Evolutionary conservation across 495 filamentous ascomycete genomes (phyloP).

Genomic region (Podospora sp.): DNA sequence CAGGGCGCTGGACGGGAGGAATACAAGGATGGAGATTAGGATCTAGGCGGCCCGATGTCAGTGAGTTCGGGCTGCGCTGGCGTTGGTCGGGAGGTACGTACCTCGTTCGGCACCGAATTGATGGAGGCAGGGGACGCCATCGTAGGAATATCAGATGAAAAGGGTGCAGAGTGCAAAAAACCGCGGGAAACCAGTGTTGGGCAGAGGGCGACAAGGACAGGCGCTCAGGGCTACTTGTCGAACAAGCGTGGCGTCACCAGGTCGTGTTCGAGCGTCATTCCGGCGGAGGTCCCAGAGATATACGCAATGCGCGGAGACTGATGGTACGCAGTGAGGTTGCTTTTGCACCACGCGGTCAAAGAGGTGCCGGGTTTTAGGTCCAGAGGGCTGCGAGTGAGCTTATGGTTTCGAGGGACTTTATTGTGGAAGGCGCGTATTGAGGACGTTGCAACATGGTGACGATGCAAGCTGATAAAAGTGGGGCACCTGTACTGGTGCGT

Average conservation of each 20-base stretch:
- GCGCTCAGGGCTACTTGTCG: not conserved
- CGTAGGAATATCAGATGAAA: not conserved
- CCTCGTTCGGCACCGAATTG: conserved; percentile 50
- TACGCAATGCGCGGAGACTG: not conserved
- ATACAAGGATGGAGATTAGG: conserved; percentile 63
- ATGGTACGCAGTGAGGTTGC: not conserved
- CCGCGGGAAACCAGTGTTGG: not conserved
- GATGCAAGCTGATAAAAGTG: too few relatives aligned
- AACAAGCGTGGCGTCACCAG: not conserved
- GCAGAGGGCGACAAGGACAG: not conserved
- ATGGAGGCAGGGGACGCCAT: conserved; percentile 38
- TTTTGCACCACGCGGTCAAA: not conserved
- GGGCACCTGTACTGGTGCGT: too few relatives aligned
- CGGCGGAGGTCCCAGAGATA: not conserved
- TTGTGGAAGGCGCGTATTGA: too few relatives aligned
- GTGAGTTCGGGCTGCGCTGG: not conserved
- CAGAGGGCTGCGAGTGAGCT: not conserved
- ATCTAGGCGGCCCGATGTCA: conserved; percentile 52
- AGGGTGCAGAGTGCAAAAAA: not conserved
- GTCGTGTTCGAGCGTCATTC: not conserved
- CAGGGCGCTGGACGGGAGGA: conserved; percentile 61
- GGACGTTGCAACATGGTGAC: too few relatives aligned
- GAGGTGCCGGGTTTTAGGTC: not conserved
- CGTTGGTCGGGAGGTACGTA: conserved; percentile 20
- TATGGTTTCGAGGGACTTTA: too few relatives aligned